These are phyloP conservation scores for Pistacia integerrima DNA, from an alignment of 345 rosid species.

Conservation along the genomic window DNA sequence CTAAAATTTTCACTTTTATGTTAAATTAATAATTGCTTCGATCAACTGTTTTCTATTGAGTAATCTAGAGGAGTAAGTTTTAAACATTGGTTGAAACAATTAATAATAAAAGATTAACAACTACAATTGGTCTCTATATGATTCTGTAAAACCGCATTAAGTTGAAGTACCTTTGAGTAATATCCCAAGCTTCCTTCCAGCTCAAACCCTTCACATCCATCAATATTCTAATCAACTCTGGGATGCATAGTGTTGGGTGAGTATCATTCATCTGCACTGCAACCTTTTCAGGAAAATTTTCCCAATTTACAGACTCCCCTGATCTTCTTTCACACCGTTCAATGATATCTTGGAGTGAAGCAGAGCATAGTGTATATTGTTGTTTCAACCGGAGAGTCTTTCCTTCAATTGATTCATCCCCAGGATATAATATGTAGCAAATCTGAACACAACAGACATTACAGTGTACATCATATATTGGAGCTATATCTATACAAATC, in stretches of 20 bases:
- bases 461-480: not conserved
- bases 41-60: too few relatives aligned
- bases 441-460: slow-evolving; percentile 32
- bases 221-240: slow-evolving; percentile 49
- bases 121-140: not conserved
- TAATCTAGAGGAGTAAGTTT: too few relatives aligned
- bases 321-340: slow-evolving; percentile 46
- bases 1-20: too few relatives aligned
- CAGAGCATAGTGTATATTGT: slow-evolving; percentile 55
- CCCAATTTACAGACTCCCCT: slow-evolving; percentile 36
- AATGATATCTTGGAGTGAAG: slow-evolving; percentile 56
- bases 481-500: too few relatives aligned
- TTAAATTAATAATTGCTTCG: too few relatives aligned
- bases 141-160: not conserved
- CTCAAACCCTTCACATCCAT: slow-evolving; percentile 51
- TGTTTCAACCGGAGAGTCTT: slow-evolving; percentile 59
- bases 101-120: not conserved
- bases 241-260: slow-evolving; percentile 58
- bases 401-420: slow-evolving; percentile 52
- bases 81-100: not conserved
- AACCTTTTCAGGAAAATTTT: slow-evolving; percentile 47
- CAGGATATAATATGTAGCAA: slow-evolving; percentile 53
- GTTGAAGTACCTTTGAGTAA: slow-evolving; percentile 41
- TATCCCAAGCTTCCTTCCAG: slow-evolving; percentile 54
- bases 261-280: slow-evolving; percentile 64